Evolutionary conservation across 2,329 filamentous ascomycete genomes (phyloP), one percentile per base, ranked within the genome.

Genomic region (Lasiodiplodia citricola): DNA sequence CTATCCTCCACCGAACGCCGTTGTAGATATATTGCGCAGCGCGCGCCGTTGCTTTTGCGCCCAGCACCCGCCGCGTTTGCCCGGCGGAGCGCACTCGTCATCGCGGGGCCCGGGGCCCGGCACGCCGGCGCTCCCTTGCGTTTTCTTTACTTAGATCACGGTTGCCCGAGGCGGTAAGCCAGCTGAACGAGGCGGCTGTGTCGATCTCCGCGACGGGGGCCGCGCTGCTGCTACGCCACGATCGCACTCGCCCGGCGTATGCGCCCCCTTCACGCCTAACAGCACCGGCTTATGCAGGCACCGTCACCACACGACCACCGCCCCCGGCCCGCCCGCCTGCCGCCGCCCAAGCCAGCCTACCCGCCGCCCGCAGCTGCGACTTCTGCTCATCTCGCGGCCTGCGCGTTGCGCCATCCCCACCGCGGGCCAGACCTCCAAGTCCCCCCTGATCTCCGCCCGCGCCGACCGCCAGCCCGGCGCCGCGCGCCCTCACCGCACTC

Each of bases 81-180:
- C 50, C 25, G 37, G 21, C 41, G 38, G 64, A 28, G 64, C 51
- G 54, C 51, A 57, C 54, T 67, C 65, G 65, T 67, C 65, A 67
- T 67, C 52, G 65, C 65, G 55, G 65, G 64, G 55, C 52, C 54
- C 65, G 44, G 65, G 64, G 55, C 41, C 65, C 65, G 38, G 55
- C 41, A 60, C 54, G 38, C 54, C 55, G 65, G 65, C 55, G 44
- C 54, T 67, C 65, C 65, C 65, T 67, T 67, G 65, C 65, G 65
- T 57, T 55, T 55, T 67, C 65, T 67, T 67, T 58, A 58, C 54
- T 67, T 67, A 67, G 65, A 58, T 67, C 65, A 67, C 35, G 23
- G 62, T 65, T 56, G 41, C 51, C 64, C 37, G 57, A 62, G 57
- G 57, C 57, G 57, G 57, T 62, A 62, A 62, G 57, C 64, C 23